Conservation (phyloP, 805 yeast genomes). For the Metschnikowia shivogae region DNA sequence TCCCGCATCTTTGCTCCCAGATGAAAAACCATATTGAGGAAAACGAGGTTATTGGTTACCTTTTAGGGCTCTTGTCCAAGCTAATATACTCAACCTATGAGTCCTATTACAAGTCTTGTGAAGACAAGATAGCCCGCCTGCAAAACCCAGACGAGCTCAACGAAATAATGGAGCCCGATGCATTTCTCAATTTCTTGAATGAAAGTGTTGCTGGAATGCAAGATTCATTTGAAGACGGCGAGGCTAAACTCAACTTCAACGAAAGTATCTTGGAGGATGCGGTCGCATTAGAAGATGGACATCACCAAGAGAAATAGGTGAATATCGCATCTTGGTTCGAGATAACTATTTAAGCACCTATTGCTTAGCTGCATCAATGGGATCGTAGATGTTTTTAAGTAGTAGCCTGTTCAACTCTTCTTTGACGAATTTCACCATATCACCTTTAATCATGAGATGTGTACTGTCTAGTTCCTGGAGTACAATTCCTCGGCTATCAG, state of each 20-base stretch:
- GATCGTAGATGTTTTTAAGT: constrained; percentile 81
- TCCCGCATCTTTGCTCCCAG: constrained; percentile 54
- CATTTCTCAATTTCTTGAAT: constrained; percentile 47
- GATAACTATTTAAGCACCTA: background rate
- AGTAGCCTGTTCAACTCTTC: constrained; percentile 69
- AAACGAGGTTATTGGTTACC: constrained; percentile 32
- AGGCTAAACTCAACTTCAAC: constrained; percentile 17
- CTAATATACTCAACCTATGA: constrained; percentile 56
- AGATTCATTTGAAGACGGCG: constrained; percentile 18
- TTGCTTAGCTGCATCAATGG: constrained; percentile 61
- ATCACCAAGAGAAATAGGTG: background rate
- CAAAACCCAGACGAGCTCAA: constrained; percentile 31
- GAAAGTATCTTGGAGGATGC: constrained; percentile 25
- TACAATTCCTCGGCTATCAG: constrained; percentile 65
- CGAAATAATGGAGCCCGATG: constrained; percentile 61
- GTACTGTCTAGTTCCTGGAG: constrained; percentile 85
- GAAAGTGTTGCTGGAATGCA: constrained; percentile 27
- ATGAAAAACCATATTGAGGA: constrained; percentile 57
- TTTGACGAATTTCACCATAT: constrained; percentile 72
- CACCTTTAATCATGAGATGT: constrained; percentile 76
- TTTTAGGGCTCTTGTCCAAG: constrained; percentile 38
- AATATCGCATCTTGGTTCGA: background rate
- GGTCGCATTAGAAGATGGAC: constrained; percentile 9
- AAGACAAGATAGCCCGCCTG: constrained; percentile 20
- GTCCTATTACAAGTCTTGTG: constrained; percentile 39